These are phyloP conservation scores for Mycena olivaceomarginata DNA, from an alignment of 768 basidiomycete genomes.

Conservation along the genomic window DNA sequence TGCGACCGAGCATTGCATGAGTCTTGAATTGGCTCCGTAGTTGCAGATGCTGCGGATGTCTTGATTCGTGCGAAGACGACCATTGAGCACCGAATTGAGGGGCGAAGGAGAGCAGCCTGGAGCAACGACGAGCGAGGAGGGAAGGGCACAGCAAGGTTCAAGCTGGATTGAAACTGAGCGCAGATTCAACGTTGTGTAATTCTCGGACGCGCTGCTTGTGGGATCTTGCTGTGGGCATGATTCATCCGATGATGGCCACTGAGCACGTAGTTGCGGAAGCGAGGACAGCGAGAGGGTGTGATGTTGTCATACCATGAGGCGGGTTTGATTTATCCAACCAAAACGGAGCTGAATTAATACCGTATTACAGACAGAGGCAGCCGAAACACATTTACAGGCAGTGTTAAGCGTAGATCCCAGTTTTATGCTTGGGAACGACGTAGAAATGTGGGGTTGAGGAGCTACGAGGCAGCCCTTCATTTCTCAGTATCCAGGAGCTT, in stretches of 20 bases:
- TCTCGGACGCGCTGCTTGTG: too few relatives aligned
- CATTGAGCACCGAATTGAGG: background rate
- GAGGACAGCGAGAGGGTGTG: background rate
- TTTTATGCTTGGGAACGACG: too few relatives aligned
- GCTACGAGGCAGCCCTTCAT: too few relatives aligned
- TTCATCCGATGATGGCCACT: background rate
- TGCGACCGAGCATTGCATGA: background rate
- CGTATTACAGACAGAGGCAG: too few relatives aligned
- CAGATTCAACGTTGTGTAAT: background rate
- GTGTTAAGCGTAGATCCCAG: too few relatives aligned
- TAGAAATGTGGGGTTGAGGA: too few relatives aligned
- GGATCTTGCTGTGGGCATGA: background rate
- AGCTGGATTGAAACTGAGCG: background rate
- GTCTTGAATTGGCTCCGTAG: background rate
- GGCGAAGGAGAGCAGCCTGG: background rate
- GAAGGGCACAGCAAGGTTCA: background rate
- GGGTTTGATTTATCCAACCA: background rate
- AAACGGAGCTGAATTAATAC: too few relatives aligned
- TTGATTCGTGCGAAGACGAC: background rate
- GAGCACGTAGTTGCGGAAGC: background rate
- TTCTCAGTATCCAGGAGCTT: too few relatives aligned
- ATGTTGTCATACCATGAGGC: background rate
- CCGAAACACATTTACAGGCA: too few relatives aligned
- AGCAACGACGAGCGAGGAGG: background rate
- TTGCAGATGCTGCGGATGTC: slow-evolving; percentile 4